phyloP scores from a whole-genome alignment of 305 asterid species.

The Fraxinus nigra region DNA sequence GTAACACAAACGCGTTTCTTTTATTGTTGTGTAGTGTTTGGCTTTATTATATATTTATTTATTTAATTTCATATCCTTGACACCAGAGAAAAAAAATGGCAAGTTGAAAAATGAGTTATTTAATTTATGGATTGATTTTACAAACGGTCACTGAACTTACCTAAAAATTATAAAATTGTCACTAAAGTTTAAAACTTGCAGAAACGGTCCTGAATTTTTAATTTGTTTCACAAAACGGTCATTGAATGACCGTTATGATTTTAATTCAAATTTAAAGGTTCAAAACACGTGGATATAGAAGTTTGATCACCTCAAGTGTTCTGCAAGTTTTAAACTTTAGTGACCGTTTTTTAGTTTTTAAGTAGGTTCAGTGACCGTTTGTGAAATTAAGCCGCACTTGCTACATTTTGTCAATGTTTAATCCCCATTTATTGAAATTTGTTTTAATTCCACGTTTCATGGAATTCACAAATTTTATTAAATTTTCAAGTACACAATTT shows the following conservation, averaged over 20 bases:
- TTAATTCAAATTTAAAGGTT: too few species aligned
- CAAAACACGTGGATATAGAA: too few species aligned
- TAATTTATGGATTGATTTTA: not conserved
- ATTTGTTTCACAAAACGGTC: too few species aligned
- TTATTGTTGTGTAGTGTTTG: conserved; percentile 34
- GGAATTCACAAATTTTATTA: not conserved
- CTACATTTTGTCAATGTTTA: not conserved
- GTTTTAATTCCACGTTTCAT: not conserved
- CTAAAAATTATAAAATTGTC: too few species aligned
- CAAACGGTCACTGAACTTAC: too few species aligned
- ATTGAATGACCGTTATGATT: too few species aligned
- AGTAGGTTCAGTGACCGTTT: too few species aligned
- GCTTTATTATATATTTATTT: conserved; percentile 11
- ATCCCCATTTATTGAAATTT: not conserved
- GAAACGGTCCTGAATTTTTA: too few species aligned
- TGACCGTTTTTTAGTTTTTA: too few species aligned
- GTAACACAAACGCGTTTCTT: conserved; percentile 14
- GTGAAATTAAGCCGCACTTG: not conserved
- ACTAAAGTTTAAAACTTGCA: too few species aligned
- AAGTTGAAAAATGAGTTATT: not conserved
- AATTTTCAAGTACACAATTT: not conserved
- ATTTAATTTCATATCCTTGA: conserved; percentile 27
- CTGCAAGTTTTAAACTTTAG: too few species aligned
- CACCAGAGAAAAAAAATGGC: not conserved
- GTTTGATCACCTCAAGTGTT: too few species aligned